A percentile compares a stretch with the other conserved stretches of the same genome.
phyloP scores from a whole-genome alignment of 2,329 filamentous ascomycete species.

The Exophiala aquamarina region DNA sequence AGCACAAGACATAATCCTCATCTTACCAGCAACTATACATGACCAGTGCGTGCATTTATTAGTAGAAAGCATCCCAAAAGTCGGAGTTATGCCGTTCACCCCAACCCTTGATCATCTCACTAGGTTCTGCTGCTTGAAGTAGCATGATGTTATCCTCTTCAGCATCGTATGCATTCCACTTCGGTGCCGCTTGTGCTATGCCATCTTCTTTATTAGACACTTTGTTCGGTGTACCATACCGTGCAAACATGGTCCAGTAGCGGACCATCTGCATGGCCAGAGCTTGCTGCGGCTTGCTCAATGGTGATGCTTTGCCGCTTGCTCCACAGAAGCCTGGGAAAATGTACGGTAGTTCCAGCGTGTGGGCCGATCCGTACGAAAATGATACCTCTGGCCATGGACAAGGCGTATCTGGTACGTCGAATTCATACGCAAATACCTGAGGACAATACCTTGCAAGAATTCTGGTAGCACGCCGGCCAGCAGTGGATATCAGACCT shows the following conservation, averaged over 20 bases:
- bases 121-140: not conserved
- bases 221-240: slow-evolving; percentile 3
- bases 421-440: slow-evolving; percentile 5
- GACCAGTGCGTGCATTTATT: too few relatives aligned
- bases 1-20: too few relatives aligned
- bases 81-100: not conserved
- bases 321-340: slow-evolving; percentile 7
- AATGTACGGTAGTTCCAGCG: slow-evolving; percentile 2
- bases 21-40: too few relatives aligned
- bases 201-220: too few relatives aligned
- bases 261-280: slow-evolving; percentile 6
- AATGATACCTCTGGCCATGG: slow-evolving; percentile 7
- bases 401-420: slow-evolving; percentile 2
- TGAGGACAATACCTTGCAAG: not conserved
- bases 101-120: not conserved
- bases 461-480: not conserved
- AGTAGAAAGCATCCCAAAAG: slow-evolving; percentile 1
- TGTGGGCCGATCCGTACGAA: slow-evolving; percentile 5
- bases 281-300: slow-evolving; percentile 2
- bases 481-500: slow-evolving; percentile 3
- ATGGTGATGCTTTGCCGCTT: not conserved
- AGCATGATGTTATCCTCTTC: slow-evolving; percentile 1
- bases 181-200: not conserved
- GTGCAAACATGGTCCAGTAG: slow-evolving; percentile 3
- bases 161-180: not conserved